Evolutionary conservation across 176 grass and related monocot genomes (phyloP).

Genomic region (Bonia amplexicaulis): DNA sequence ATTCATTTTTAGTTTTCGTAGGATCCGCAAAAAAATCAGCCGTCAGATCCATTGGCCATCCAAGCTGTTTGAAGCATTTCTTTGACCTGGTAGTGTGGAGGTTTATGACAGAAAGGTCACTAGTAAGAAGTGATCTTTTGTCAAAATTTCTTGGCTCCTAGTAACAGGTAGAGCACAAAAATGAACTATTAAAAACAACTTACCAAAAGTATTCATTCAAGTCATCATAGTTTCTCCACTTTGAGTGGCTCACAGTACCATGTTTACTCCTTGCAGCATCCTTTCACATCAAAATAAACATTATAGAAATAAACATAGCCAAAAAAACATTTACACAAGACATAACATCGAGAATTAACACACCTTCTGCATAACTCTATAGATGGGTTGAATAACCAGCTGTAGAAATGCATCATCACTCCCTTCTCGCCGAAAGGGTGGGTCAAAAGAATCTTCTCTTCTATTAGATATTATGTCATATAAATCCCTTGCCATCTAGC

Average conservation of each 20-base stretch:
- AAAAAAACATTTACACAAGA: not conserved
- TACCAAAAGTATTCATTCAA: conserved; percentile 98
- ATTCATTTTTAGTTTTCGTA: conserved; percentile 16
- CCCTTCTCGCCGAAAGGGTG: conserved; percentile 40
- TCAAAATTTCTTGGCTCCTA: not conserved
- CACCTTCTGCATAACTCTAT: conserved; percentile 63
- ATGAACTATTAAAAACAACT: conserved; percentile 18
- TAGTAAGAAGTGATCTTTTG: not conserved
- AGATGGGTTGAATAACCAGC: conserved; percentile 71
- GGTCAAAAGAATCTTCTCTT: not conserved
- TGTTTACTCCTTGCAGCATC: conserved; percentile 63
- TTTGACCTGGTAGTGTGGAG: conserved; percentile 65
- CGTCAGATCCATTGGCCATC: conserved; percentile 48
- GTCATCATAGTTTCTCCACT: conserved; percentile 98
- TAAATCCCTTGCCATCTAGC: conserved; percentile 79
- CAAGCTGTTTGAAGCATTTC: conserved; percentile 71
- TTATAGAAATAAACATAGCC: not conserved
- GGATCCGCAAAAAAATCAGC: conserved; percentile 49
- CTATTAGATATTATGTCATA: conserved; percentile 36
- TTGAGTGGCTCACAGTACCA: conserved; percentile 83
- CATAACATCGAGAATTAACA: conserved; percentile 15
- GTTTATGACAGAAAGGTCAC: not conserved
- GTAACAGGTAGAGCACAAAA: not conserved
- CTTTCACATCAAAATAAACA: conserved; percentile 56
- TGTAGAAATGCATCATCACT: conserved; percentile 56